Conservation (phyloP, 2,329 filamentous ascomycete genomes). For the Pseudogymnoascus sp. region DNA sequence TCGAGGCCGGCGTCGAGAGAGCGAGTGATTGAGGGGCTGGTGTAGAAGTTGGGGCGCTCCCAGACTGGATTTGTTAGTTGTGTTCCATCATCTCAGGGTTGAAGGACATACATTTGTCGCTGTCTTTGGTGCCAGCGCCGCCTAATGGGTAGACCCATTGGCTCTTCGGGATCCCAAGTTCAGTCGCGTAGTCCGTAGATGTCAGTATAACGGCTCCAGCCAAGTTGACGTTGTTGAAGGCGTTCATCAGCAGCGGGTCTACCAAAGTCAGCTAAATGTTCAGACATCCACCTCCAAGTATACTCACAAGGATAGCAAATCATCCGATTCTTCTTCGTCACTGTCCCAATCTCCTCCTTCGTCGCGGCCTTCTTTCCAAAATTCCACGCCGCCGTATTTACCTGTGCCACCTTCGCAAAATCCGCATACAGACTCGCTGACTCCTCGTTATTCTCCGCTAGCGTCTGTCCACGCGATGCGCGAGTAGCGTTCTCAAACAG, state of each 20-base stretch:
- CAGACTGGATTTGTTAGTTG: constrained; percentile 41
- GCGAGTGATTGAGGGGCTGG: constrained; percentile 48
- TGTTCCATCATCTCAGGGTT: background rate
- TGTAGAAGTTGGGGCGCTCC: constrained; percentile 50
- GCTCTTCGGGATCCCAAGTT: constrained; percentile 45
- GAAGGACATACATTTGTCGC: constrained; percentile 39
- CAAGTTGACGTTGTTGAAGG: constrained; percentile 61
- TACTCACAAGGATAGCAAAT: constrained; percentile 58
- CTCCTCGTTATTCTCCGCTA: constrained; percentile 48
- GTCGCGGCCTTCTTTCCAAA: constrained; percentile 39
- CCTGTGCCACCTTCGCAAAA: constrained; percentile 49
- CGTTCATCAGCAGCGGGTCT: constrained; percentile 65
- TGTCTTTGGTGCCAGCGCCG: constrained; percentile 54
- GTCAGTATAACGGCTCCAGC: constrained; percentile 54
- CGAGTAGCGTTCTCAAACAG: constrained; percentile 58
- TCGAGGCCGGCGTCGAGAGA: constrained; percentile 48
- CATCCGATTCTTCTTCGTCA: constrained; percentile 53
- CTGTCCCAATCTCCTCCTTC: constrained; percentile 43
- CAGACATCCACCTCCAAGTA: background rate
- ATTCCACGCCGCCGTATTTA: constrained; percentile 50
- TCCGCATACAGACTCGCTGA: constrained; percentile 52
- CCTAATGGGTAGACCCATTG: constrained; percentile 58
- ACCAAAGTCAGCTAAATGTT: constrained; percentile 14
- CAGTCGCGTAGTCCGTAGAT: constrained; percentile 43
- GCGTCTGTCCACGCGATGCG: constrained; percentile 45